phyloP scores from a whole-genome alignment of 2,329 filamentous ascomycete species.

The Colletotrichum limetticola region DNA sequence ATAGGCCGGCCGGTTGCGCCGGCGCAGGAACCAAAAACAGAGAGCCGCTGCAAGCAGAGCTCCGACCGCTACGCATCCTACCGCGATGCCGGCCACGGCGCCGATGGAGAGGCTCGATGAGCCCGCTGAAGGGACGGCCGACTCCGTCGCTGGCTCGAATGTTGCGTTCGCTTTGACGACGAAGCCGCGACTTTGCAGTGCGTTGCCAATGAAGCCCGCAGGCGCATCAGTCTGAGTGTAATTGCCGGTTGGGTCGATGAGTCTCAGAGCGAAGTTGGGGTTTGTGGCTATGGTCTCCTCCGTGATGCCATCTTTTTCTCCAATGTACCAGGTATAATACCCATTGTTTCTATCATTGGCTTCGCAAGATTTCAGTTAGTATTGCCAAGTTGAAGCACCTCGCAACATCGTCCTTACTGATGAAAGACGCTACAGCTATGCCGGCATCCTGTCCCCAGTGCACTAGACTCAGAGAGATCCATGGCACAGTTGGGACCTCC shows the following conservation, averaged over 20 bases:
- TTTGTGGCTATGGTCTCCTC: background rate
- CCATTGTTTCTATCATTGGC: constrained; percentile 21
- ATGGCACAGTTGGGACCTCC: constrained; percentile 15
- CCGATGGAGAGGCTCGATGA: background rate
- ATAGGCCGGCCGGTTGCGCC: background rate
- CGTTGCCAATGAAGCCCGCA: constrained; percentile 22
- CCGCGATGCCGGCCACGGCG: constrained; percentile 19
- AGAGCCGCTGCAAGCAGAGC: constrained; percentile 7
- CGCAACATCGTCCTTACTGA: background rate
- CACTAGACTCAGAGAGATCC: constrained; percentile 23
- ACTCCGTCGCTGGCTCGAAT: background rate
- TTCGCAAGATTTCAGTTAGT: background rate
- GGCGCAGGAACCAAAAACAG: constrained; percentile 8
- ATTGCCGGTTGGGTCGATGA: constrained; percentile 23
- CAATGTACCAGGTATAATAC: constrained; percentile 25
- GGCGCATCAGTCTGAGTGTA: constrained; percentile 10
- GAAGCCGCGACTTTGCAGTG: constrained; percentile 21
- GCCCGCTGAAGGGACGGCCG: background rate
- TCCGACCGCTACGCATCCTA: constrained; percentile 2
- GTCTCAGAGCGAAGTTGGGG: constrained; percentile 12
- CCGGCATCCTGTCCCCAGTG: constrained; percentile 20
- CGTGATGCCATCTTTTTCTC: constrained; percentile 7
- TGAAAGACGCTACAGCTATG: constrained; percentile 15
- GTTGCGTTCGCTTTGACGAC: constrained; percentile 10
- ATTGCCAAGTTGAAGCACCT: background rate